Conservation (phyloP, 495 filamentous ascomycete genomes). For the Evernia prunastri region DNA sequence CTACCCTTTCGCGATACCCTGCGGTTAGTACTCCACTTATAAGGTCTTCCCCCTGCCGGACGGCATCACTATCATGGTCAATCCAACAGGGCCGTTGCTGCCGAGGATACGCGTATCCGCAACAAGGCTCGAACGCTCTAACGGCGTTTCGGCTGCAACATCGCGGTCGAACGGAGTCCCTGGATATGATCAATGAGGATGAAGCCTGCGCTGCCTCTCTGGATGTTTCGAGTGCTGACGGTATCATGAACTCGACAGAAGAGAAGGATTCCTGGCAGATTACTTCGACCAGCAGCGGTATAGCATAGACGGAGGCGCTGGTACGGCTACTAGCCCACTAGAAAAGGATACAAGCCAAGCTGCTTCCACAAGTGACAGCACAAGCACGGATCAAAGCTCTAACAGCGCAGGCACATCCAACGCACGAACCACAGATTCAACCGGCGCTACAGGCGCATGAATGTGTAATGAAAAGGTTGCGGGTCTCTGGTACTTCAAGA, state of each 20-base stretch:
- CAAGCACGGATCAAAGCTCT: not conserved
- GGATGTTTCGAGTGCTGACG: not conserved
- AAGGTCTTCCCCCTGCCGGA: not conserved
- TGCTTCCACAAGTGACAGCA: not conserved
- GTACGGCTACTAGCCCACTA: no score
- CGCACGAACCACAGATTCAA: not conserved
- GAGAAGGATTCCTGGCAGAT: not conserved
- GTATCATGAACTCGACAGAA: not conserved
- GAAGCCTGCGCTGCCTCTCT: not conserved
- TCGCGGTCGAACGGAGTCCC: not conserved
- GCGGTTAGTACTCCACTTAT: not conserved
- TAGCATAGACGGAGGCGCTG: not conserved
- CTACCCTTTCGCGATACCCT: not conserved
- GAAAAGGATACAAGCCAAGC: no score
- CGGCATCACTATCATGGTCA: not conserved
- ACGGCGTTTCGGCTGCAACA: not conserved
- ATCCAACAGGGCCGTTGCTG: not conserved
- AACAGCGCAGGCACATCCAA: not conserved
- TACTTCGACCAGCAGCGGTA: not conserved
- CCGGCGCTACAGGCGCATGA: not conserved
- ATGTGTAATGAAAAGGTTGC: not conserved
- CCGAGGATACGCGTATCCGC: not conserved
- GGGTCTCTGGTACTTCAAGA: not conserved
- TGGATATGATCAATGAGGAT: not conserved
- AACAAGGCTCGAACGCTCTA: not conserved